phyloP scores from a whole-genome alignment of 139 green algal species.

The Chlorella sp. region DNA sequence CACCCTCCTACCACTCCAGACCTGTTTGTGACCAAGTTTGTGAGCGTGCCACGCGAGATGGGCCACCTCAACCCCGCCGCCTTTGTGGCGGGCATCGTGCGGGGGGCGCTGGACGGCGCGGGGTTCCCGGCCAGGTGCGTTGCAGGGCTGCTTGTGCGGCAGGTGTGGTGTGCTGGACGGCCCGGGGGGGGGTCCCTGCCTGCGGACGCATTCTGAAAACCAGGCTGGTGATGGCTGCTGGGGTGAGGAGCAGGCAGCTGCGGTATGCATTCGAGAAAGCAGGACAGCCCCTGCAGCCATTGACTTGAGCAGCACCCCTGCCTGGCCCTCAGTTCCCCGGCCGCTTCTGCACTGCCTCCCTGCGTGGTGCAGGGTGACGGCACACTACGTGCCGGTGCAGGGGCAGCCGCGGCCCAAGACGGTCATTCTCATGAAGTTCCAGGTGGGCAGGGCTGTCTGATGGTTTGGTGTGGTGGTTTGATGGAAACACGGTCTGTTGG shows the following conservation, averaged over 20 bases:
- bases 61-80: slow-evolving; percentile 88
- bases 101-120: slow-evolving; percentile 87
- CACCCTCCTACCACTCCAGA: slow-evolving; percentile 51
- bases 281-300: neutral
- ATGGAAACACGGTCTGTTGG: too few species aligned
- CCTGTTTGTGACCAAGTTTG: slow-evolving; percentile 87
- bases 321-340: neutral
- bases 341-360: neutral
- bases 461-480: too few species aligned
- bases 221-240: too few species aligned
- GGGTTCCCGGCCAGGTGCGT: slow-evolving; percentile 87
- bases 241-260: too few species aligned
- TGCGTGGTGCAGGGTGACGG: slow-evolving; percentile 76
- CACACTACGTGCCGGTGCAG: slow-evolving; percentile 73
- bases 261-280: neutral
- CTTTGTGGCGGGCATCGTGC: slow-evolving; percentile 93
- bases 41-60: slow-evolving; percentile 94
- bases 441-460: too few species aligned
- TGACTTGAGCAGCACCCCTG: neutral
- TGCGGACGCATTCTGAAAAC: neutral
- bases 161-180: too few species aligned
- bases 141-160: too few species aligned
- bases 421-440: slow-evolving; percentile 94
- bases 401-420: slow-evolving; percentile 71
- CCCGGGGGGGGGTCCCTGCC: too few species aligned